Conservation (phyloP, 768 basidiomycete genomes). For the Ramaria sp. region DNA sequence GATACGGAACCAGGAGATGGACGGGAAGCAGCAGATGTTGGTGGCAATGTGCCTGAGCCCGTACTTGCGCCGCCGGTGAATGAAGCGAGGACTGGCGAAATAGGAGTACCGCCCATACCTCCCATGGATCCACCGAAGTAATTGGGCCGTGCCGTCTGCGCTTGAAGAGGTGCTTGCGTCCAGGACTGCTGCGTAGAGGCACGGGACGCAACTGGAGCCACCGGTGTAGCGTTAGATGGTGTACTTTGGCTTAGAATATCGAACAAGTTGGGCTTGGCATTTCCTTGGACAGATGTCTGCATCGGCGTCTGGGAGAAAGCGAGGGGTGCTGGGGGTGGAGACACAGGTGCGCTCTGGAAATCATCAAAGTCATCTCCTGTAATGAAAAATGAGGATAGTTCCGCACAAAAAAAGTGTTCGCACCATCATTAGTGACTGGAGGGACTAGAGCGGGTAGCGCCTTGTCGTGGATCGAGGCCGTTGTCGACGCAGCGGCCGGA, state of each 20-base stretch:
- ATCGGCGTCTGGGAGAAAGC: conserved; percentile 36
- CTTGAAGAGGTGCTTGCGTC: conserved; percentile 8
- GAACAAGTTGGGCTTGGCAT: conserved; percentile 3
- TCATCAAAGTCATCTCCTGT: conserved; percentile 76
- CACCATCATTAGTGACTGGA: conserved; percentile 21
- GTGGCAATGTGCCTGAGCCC: background rate
- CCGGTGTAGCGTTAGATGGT: conserved; percentile 5
- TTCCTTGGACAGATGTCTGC: conserved; percentile 13
- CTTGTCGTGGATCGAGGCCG: conserved; percentile 32
- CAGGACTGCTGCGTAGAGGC: background rate
- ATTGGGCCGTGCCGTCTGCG: conserved; percentile 13
- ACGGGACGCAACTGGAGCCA: conserved; percentile 5
- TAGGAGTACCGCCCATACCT: conserved; percentile 7
- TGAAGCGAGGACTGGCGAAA: background rate
- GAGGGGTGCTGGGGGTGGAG: conserved; percentile 27
- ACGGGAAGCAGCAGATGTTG: conserved; percentile 20
- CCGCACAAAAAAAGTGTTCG: background rate
- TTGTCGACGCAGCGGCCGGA: conserved; percentile 23
- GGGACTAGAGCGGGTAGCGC: conserved; percentile 38
- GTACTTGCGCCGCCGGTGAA: conserved; percentile 8
- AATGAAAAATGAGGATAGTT: background rate
- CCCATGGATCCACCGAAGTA: conserved; percentile 1
- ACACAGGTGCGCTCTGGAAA: conserved; percentile 64
- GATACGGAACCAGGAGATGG: conserved; percentile 10
- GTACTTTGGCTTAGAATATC: conserved; percentile 5